phyloP scores from a whole-genome alignment of 805 yeast species.

The Cyberlindnera veronae region DNA sequence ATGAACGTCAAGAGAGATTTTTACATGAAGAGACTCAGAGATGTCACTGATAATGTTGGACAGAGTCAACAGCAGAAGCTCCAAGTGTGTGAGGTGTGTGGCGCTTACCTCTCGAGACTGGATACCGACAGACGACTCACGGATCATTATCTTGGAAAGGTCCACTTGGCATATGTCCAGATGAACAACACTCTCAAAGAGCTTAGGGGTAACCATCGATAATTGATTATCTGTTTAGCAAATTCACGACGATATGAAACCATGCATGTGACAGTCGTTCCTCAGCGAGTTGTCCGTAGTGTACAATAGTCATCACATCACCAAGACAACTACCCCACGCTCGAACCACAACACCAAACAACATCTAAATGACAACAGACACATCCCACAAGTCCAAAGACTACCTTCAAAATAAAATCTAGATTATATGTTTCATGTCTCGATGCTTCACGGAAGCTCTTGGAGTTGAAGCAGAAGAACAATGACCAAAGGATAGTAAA shows the following conservation, averaged over 20 bases:
- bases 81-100: constrained; percentile 88
- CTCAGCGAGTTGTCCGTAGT: no score
- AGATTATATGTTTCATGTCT: no score
- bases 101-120: constrained; percentile 78
- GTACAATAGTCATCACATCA: background rate
- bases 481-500: no score
- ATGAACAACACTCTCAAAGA: constrained; percentile 49
- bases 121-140: constrained; percentile 88
- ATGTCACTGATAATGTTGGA: constrained; percentile 67
- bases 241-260: no score
- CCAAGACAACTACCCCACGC: background rate
- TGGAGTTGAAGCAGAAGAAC: no score
- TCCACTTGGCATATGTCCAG: constrained; percentile 77
- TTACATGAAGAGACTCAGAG: constrained; percentile 54
- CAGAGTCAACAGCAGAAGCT: constrained; percentile 86
- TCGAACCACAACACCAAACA: no score
- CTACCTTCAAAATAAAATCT: no score
- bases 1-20: constrained; percentile 46
- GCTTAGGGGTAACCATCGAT: constrained; percentile 11
- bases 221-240: no score
- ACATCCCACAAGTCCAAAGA: no score
- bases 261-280: no score
- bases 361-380: no score
- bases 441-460: no score
- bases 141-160: constrained; percentile 85